Conservation (phyloP, 495 filamentous ascomycete species). For the Coniosporium apollinis region DNA sequence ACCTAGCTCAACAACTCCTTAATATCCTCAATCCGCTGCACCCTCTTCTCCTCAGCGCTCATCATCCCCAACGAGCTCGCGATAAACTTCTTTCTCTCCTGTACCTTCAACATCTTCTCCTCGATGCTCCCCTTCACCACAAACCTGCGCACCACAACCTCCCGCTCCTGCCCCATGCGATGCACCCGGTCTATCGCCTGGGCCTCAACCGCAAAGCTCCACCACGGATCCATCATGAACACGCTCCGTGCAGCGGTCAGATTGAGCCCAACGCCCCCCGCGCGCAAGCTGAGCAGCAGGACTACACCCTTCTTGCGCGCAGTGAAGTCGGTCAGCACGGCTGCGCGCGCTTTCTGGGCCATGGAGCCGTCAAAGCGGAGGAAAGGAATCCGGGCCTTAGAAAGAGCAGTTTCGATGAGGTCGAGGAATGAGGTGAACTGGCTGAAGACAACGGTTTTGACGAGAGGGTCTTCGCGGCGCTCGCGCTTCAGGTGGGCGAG, state of each 20-base stretch:
- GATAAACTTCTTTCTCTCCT: constrained; percentile 91
- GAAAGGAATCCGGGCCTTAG: constrained; percentile 51
- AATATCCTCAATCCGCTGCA: constrained; percentile 85
- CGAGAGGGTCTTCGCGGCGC: constrained; percentile 38
- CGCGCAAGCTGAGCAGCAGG: constrained; percentile 68
- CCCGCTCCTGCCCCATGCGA: constrained; percentile 83
- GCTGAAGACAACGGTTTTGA: constrained; percentile 88
- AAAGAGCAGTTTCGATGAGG: constrained; percentile 65
- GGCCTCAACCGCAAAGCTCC: constrained; percentile 91
- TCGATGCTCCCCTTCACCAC: constrained; percentile 84
- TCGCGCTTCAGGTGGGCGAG: constrained; percentile 55
- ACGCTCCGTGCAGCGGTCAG: constrained; percentile 75
- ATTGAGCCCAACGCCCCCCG: constrained; percentile 88
- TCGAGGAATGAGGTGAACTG: constrained; percentile 96
- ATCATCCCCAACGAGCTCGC: constrained; percentile 87
- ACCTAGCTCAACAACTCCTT: constrained; percentile 67
- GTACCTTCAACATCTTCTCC: constrained; percentile 81
- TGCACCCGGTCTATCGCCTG: constrained; percentile 99
- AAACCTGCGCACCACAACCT: constrained; percentile 74
- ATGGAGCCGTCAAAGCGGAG: constrained; percentile 85
- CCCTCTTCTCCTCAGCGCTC: constrained; percentile 79
- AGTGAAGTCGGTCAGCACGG: constrained; percentile 56
- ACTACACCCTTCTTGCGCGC: constrained; percentile 32
- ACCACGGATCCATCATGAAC: constrained; percentile 99
- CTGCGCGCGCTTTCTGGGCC: constrained; percentile 64